Base-by-base conservation (phyloP, 75 land plant genomes). In the Selaginella moellendorffii region DNA sequence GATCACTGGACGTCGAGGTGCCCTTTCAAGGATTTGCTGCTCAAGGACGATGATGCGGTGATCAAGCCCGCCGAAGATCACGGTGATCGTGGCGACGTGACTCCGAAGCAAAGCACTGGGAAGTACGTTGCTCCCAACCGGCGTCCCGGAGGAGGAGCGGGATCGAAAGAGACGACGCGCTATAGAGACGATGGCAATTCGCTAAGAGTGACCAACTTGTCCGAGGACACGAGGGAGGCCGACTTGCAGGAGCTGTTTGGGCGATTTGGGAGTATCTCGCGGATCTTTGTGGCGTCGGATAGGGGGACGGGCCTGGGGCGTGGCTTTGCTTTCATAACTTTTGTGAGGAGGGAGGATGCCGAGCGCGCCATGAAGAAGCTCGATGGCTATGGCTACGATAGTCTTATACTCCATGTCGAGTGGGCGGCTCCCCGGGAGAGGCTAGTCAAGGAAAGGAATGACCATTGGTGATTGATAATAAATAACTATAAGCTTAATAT, bases 1-100 rank as follows among this genome's bases (percentile, higher is more conserved):
- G 86, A 83, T 29, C 90, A 86, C 76, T 86, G 90, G 90, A 86
- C 90, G 0, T 76, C 90, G 9, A 78, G 72, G 52, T 86, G 90
- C 24, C 90, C 90, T 24, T 83, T 80, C 83, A 86, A 86, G 80
- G 86, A 83, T 56, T 72, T 83, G 27, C 72, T n/a, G n/a, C n/a
- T n/a, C n/a, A 54, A 54, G 0, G 76, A 74, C 28, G 76, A 74
- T n/a, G n/a, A n/a, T n/a, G n/a, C n/a, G n/a, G n/a, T n/a, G 29
- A 61, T 12, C 27, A 70, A 76, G 10, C 56, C 75, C 2, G 60
- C 36, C 1, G n/a, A n/a, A n/a, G n/a, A n/a, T n/a, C n/a, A n/a
- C n/a, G 31, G 68, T 10, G 78, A 65, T 9, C 28, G 76, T 21
- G 58, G 30, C 17, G 52, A 62, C 12, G 36, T 79, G 0, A 69